A percentile compares a stretch with the other conserved stretches of the same genome.
These are phyloP conservation scores for Pistacia vera DNA, from an alignment of 345 rosid genomes.

Conservation along the genomic window DNA sequence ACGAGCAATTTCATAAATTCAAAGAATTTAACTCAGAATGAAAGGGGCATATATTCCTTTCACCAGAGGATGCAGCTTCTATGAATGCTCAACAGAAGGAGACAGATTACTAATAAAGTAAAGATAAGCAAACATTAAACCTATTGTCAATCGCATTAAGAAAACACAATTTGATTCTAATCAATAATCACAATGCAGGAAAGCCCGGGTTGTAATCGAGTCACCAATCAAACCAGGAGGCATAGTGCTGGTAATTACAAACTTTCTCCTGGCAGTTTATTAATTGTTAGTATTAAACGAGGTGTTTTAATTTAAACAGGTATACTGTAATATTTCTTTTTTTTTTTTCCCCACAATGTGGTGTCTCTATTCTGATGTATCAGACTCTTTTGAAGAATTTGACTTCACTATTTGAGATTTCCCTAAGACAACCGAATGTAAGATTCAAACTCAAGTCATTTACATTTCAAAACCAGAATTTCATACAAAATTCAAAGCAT, in stretches of 20 bases:
- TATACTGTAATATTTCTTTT: no score
- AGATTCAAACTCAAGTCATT: constrained; percentile 13
- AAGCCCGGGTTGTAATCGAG: constrained; percentile 56
- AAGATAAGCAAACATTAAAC: neutral
- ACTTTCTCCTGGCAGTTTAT: no score
- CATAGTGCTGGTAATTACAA: constrained; percentile 58
- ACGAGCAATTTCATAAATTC: neutral
- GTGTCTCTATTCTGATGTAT: neutral
- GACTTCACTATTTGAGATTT: constrained; percentile 61
- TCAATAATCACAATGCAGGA: constrained; percentile 43
- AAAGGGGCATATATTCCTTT: constrained; percentile 58
- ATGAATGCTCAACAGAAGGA: constrained; percentile 53
- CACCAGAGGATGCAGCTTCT: constrained; percentile 85
- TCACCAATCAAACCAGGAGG: constrained; percentile 88
- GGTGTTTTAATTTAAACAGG: no score
- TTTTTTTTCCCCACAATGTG: neutral
- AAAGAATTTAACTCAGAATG: constrained; percentile 54
- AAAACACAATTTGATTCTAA: neutral
- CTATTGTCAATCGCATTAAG: neutral
- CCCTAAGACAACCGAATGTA: constrained; percentile 69
- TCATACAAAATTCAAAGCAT: neutral
- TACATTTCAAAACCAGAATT: neutral
- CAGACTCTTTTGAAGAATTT: constrained; percentile 60
- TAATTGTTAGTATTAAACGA: no score
- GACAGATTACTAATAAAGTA: constrained; percentile 52